Conservation (phyloP, 306 rosid genomes). For the Malus fusca region DNA sequence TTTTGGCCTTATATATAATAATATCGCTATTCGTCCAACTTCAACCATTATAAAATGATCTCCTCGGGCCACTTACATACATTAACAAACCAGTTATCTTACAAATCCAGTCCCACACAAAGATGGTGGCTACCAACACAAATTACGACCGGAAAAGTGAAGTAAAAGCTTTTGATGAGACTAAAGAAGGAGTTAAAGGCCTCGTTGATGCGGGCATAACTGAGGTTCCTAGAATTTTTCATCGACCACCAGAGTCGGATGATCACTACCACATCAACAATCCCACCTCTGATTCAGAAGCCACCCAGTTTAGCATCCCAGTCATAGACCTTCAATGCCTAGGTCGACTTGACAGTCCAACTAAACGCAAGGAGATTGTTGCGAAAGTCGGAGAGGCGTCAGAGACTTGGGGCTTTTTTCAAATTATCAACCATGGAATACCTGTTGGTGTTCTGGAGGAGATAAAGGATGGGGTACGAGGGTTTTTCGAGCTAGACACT, state of each 20-base stretch:
- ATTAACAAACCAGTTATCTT: too few species aligned
- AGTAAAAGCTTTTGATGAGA: constrained; percentile 28
- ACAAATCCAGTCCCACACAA: too few species aligned
- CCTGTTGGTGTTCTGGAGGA: constrained; percentile 26
- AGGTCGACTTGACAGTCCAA: background rate
- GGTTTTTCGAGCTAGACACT: constrained; percentile 35
- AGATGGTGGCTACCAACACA: too few species aligned
- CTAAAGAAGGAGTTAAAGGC: constrained; percentile 61
- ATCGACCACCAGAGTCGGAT: background rate
- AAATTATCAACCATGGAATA: constrained; percentile 37
- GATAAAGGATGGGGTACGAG: constrained; percentile 19
- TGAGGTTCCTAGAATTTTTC: constrained; percentile 41
- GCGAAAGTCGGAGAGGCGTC: constrained; percentile 25
- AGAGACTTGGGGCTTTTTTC: constrained; percentile 42
- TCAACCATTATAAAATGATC: background rate
- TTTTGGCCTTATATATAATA: too few species aligned
- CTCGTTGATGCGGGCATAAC: constrained; percentile 55
- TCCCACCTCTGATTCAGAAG: background rate
- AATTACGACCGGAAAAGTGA: constrained; percentile 24
- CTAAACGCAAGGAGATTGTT: constrained; percentile 11
- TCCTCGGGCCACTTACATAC: too few species aligned
- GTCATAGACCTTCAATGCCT: constrained; percentile 30
- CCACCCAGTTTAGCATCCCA: constrained; percentile 12
- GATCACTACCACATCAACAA: background rate
- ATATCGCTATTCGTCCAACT: background rate